phyloP scores from a whole-genome alignment of 129 eudicot genomes.

The Flaveria ramosissima region DNA sequence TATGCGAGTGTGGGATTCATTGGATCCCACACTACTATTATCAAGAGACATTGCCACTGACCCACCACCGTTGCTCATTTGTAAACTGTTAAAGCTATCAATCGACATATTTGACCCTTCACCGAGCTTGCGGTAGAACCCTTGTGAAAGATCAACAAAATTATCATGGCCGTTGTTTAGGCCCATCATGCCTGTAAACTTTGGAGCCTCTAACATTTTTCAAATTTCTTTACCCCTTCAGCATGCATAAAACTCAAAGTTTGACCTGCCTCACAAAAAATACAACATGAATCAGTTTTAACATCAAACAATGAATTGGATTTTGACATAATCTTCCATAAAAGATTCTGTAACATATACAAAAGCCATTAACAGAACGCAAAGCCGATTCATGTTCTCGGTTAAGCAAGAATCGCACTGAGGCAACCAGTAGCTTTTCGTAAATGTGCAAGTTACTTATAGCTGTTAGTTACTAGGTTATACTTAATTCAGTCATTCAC shows the following conservation, averaged over 20 bases:
- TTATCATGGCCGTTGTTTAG: constrained; percentile 59
- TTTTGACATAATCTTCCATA: neutral
- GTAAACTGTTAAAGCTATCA: constrained; percentile 78
- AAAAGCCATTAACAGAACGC: neutral
- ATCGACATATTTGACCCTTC: constrained; percentile 90
- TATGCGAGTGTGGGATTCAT: constrained; percentile 84
- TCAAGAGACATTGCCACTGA: constrained; percentile 94
- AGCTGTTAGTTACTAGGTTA: no score
- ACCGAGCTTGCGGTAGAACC: constrained; percentile 70
- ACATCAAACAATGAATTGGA: neutral
- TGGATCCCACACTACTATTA: constrained; percentile 87
- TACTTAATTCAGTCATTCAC: neutral
- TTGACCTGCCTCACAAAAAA: constrained; percentile 6
- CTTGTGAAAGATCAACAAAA: constrained; percentile 60
- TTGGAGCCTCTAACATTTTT: constrained; percentile 83
- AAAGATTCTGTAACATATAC: neutral
- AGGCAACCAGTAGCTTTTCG: no score
- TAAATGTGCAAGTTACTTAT: neutral
- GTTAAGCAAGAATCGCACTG: neutral
- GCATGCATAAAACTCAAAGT: constrained; percentile 39
- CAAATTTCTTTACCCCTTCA: constrained; percentile 34
- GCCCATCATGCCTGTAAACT: constrained; percentile 82
- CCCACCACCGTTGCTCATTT: constrained; percentile 83
- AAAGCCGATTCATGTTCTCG: neutral
- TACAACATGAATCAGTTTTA: neutral